phyloP scores from a whole-genome alignment of 2,329 filamentous ascomycete species.

The Stagonosporopsis rhizophila region DNA sequence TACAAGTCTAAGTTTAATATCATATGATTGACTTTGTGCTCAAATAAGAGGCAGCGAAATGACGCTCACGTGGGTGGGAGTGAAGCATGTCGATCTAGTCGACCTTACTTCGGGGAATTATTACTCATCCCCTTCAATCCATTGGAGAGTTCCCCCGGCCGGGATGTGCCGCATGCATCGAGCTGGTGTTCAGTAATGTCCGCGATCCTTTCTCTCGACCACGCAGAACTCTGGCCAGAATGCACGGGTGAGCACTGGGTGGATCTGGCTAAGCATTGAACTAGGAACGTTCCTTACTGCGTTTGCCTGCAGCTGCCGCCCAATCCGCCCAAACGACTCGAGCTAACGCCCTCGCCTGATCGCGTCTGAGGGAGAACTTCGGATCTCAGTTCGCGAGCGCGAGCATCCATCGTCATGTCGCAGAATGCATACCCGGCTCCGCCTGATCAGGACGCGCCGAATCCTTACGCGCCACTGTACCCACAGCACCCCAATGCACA shows the following conservation, averaged over 20 bases:
- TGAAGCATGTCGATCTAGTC: too few species aligned
- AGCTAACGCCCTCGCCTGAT: constrained; percentile 16
- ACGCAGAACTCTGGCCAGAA: background rate
- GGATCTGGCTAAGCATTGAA: constrained; percentile 1
- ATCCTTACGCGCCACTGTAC: constrained; percentile 19
- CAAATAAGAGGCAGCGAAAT: background rate
- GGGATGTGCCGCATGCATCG: constrained; percentile 11
- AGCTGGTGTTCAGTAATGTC: constrained; percentile 2
- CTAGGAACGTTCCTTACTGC: background rate
- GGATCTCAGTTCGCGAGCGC: constrained; percentile 12
- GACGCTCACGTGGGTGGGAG: too few species aligned
- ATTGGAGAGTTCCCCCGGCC: background rate
- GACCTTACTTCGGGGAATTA: constrained; percentile 1
- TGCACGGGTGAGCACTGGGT: background rate
- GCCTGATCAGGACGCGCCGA: constrained; percentile 17
- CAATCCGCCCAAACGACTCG: background rate
- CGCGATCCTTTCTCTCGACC: constrained; percentile 6
- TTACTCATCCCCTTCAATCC: constrained; percentile 3
- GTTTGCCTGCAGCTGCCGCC: background rate
- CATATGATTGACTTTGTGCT: background rate
- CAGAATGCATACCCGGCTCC: constrained; percentile 18
- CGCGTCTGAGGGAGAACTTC: constrained; percentile 13
- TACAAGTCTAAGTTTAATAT: background rate
- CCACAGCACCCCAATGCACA: constrained; percentile 18
- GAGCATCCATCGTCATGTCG: constrained; percentile 17